A percentile compares a stretch with the other conserved stretches of the same genome.
Conservation (phyloP, 1,139 yeast species). For the Debaryomyces udenii region DNA sequence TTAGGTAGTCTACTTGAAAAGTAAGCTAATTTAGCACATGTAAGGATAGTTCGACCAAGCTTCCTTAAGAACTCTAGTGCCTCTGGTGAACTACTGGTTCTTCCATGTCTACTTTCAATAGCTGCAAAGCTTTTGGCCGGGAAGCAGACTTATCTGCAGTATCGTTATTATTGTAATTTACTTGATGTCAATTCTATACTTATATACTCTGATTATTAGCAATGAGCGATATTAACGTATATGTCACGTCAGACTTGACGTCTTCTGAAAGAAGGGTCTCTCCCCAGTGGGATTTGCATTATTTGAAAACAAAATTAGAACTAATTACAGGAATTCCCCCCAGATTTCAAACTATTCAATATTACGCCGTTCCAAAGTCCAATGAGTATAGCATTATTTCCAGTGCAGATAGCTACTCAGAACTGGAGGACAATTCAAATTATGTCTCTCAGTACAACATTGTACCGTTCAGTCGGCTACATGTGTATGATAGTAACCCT, state of each 20-base stretch:
- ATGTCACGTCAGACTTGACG: slow-evolving; percentile 65
- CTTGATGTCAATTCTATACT: too few relatives aligned
- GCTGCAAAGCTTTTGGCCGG: too few relatives aligned
- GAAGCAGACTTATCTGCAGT: background rate
- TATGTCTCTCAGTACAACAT: slow-evolving; percentile 28
- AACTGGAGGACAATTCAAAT: slow-evolving; percentile 18
- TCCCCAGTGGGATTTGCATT: slow-evolving; percentile 60
- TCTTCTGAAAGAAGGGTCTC: slow-evolving; percentile 73
- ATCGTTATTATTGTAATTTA: background rate
- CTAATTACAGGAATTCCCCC: slow-evolving; percentile 81
- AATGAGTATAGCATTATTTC: slow-evolving; percentile 32
- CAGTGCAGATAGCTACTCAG: slow-evolving; percentile 21
- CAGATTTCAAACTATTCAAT: slow-evolving; percentile 52
- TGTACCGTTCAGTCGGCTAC: slow-evolving; percentile 47
- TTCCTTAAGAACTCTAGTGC: too few relatives aligned
- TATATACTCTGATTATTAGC: too few relatives aligned
- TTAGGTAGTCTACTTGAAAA: too few relatives aligned
- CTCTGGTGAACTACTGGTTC: too few relatives aligned
- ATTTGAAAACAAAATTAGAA: slow-evolving; percentile 63
- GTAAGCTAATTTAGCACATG: too few relatives aligned
- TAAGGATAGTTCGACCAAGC: too few relatives aligned
- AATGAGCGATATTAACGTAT: slow-evolving; percentile 56
- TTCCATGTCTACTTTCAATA: too few relatives aligned
- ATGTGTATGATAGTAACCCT: slow-evolving; percentile 56
- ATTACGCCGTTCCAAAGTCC: slow-evolving; percentile 48